Base-by-base conservation (phyloP, 768 basidiomycete genomes). In the Cytidiella melzeri region DNA sequence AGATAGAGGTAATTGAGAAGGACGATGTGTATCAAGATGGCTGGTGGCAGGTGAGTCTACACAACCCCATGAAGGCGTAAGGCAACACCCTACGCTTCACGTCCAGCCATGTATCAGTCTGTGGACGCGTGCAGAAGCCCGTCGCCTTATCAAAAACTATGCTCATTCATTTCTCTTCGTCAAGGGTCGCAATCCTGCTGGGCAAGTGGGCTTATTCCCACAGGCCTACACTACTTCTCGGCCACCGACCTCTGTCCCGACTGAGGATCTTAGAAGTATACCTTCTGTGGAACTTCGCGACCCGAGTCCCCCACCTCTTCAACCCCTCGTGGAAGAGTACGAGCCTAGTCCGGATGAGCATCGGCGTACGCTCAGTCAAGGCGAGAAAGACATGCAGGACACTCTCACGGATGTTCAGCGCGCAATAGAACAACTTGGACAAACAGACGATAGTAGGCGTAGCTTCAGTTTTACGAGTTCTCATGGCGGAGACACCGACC, bases 1-100 rank as follows among this genome's bases (percentile, higher is more conserved):
- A 79, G 48, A 91, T 98, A 57, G 84, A 90, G 61, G 82, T 99
- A 24, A 50, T 97, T 37, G 95, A 98, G 71, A 90, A 81, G 69
- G 96, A 98, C 62, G 96, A 98, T 56, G 68, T 80, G 50, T 98
- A 89, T 63, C 80, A 80, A 18, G 96, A 99, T 66, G 96, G 95
- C 15, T 98, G 96, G 96, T 98, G 92, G 92, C 77, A 81, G 76
- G 84, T 84, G 48, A 62, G 75, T 67, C 12, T 39, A n/a, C n/a
- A 34, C 15, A 34, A 34, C 30, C 30, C 15, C 7, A 34, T 7
- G 7, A 34, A 15, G 30, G 15, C 30, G 30, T 7, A 15, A 34
- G 30, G 15, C n/a, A n/a, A n/a, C n/a, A n/a, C n/a, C n/a, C n/a
- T n/a, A n/a, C n/a, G n/a, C n/a, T n/a, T n/a, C n/a, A n/a, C n/a